Conservation (phyloP, 192 early-diverging fungal genomes). For the Cetraspora pellucida region DNA sequence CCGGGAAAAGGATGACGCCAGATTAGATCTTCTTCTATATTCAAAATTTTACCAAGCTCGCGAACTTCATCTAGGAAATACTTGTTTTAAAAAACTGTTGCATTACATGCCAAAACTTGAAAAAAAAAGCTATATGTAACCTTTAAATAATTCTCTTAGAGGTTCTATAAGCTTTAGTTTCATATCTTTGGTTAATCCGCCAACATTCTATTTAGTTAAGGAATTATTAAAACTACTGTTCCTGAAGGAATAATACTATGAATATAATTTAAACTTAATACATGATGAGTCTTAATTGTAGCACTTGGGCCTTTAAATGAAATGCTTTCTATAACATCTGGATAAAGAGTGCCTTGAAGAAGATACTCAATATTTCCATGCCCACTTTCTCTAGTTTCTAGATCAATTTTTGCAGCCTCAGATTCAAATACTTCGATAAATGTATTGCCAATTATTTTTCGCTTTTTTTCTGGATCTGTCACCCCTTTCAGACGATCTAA, state of each 20-base stretch:
- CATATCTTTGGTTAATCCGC: slow-evolving; percentile 95
- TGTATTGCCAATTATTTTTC: slow-evolving; percentile 99
- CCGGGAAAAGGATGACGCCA: slow-evolving; percentile 99
- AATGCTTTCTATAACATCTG: slow-evolving; percentile 98
- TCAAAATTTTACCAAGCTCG: slow-evolving; percentile 87
- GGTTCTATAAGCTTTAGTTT: slow-evolving; percentile 98
- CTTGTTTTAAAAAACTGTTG: not conserved
- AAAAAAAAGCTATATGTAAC: not conserved
- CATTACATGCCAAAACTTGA: too few species aligned
- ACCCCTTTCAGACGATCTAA: slow-evolving; percentile 84
- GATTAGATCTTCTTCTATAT: slow-evolving; percentile 90
- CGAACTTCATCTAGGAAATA: slow-evolving; percentile 84
- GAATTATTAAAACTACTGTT: not conserved
- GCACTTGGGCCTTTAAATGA: slow-evolving; percentile 99
- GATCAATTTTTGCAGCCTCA: slow-evolving; percentile 88
- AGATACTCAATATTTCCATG: slow-evolving; percentile 88
- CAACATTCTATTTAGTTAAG: slow-evolving; percentile 74
- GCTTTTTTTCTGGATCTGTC: slow-evolving; percentile 95
- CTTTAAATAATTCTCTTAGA: slow-evolving; percentile 96
- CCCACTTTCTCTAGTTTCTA: slow-evolving; percentile 67
- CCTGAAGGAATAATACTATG: not conserved
- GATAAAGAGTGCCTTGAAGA: slow-evolving; percentile 97
- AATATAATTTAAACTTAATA: slow-evolving; percentile 35
- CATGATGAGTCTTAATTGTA: slow-evolving; percentile 99
- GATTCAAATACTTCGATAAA: slow-evolving; percentile 98